Base-by-base conservation (phyloP, 305 asterid genomes). In the Plantago coronopus region DNA sequence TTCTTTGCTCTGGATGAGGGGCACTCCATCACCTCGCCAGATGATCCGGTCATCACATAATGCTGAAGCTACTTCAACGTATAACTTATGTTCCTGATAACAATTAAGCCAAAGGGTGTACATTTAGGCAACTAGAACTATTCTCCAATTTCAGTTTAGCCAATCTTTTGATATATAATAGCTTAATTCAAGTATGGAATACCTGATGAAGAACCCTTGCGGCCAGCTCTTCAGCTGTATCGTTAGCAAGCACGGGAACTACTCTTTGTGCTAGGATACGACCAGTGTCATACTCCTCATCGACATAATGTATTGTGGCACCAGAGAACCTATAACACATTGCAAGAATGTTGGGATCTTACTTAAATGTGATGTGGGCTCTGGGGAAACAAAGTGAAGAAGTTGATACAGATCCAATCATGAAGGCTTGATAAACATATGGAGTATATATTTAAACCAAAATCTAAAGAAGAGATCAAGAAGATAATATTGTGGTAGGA, bases 1-100 rank as follows among this genome's bases (percentile, higher is more conserved):
- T 61, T 76, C 80, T 79, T 78, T 78, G 78, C 83, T 80, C 45
- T 17, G 86, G 61, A 88, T 86, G 17, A 86, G 65, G 37, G 94
- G 95, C 23, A 88, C 96, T 1, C 94, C 96, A 68, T 86, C 96
- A 59, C 80, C 74, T 38, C 96, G 78, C 96, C 96, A 86, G 17
- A 42, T 43, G 29, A 88, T 71, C 46, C 94, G 74, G 19, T 82
- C 96, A 55, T 88, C 91, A 22, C 96, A 88, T 63, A 88, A 34
- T 4, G 94, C 96, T 4, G 78, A 69, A 0, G 74, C 83, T 43
- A 80, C 95, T 37, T 89, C 88, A 43, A 74, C 79, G 3, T 81
- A 89, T 22, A 85, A 65, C 65, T 71, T 73, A 67, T 87, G 95
- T 79, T 86, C 95, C 95, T 89, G 70, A 49, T 64, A 19, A 11